Conservation (phyloP, 129 eudicot genomes). For the Sambucus nigra region DNA sequence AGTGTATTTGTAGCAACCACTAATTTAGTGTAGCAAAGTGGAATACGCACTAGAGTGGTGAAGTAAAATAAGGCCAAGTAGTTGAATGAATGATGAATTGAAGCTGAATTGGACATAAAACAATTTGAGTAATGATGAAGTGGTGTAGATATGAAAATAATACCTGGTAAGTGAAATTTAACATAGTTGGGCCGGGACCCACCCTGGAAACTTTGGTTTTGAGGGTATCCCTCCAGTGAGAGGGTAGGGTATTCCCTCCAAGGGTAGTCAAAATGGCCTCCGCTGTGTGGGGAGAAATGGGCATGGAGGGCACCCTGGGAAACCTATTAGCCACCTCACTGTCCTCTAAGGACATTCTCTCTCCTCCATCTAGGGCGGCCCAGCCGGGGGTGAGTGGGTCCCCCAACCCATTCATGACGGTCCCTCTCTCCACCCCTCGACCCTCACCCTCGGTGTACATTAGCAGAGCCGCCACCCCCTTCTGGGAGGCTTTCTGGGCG, state of each 20-base stretch:
- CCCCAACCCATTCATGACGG: conserved; percentile 76
- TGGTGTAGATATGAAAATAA: too few species aligned
- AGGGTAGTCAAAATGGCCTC: conserved; percentile 44
- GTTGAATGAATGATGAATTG: too few species aligned
- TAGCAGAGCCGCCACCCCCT: conserved; percentile 68
- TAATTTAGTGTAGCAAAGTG: too few species aligned
- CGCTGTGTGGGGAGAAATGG: conserved; percentile 56
- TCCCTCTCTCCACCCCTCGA: conserved; percentile 83
- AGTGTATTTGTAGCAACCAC: too few species aligned
- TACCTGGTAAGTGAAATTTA: conserved; percentile 67
- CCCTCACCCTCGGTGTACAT: conserved; percentile 53
- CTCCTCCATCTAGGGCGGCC: conserved; percentile 41
- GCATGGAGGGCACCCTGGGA: conserved; percentile 67
- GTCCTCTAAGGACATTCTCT: conserved; percentile 43
- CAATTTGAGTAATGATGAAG: too few species aligned
- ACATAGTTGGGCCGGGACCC: conserved; percentile 80
- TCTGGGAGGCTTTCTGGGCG: conserved; percentile 56
- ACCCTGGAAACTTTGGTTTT: conserved; percentile 18
- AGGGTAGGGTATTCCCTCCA: conserved; percentile 48
- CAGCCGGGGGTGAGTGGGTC: conserved; percentile 88
- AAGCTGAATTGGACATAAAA: too few species aligned
- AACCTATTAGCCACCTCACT: conserved; percentile 33
- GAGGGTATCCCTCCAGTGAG: conserved; percentile 34
- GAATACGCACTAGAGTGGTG: too few species aligned
- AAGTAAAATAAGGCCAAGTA: too few species aligned